Conservation (phyloP, 1,284 basidiomycete genomes). For the Tilletiopsis washingtonensis region DNA sequence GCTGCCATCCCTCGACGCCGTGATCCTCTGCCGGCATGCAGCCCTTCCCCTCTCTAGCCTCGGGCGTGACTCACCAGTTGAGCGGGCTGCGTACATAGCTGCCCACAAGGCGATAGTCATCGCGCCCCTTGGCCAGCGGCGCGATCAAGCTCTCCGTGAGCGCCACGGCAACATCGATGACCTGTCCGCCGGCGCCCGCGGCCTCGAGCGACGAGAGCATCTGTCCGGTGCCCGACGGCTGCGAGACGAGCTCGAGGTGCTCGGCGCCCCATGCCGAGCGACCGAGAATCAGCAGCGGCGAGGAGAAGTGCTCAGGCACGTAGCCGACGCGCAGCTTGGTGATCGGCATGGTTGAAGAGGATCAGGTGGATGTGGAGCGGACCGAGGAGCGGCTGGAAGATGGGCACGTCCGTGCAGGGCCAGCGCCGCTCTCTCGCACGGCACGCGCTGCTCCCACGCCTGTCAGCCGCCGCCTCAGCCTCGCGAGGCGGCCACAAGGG, state of each 20-base stretch:
- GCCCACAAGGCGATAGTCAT: conserved; percentile 81
- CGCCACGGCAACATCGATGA: conserved; percentile 56
- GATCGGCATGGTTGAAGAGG: no score
- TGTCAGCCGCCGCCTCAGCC: no score
- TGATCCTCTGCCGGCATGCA: no score
- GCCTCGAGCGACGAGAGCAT: conserved; percentile 39
- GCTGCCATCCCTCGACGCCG: no score
- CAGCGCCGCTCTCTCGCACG: no score
- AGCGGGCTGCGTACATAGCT: conserved; percentile 64
- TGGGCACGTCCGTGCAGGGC: no score
- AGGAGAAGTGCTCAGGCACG: conserved; percentile 43
- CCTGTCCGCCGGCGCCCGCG: conserved; percentile 14
- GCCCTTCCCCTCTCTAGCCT: no score
- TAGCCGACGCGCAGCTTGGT: conserved; percentile 31
- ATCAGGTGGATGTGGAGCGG: no score
- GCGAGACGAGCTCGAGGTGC: conserved; percentile 32
- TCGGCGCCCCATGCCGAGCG: conserved; percentile 30
- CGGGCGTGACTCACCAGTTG: conserved; percentile 25
- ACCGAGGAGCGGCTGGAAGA: no score
- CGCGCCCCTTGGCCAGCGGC: conserved; percentile 73
- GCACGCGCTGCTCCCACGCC: no score
- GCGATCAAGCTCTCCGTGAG: conserved; percentile 89
- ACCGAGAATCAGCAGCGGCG: conserved; percentile 32
- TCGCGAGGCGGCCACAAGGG: no score
- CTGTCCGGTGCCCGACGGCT: conserved; percentile 42